Base-by-base conservation (phyloP, 495 filamentous ascomycete genomes). In the Paragyromitra xinjiangensis region DNA sequence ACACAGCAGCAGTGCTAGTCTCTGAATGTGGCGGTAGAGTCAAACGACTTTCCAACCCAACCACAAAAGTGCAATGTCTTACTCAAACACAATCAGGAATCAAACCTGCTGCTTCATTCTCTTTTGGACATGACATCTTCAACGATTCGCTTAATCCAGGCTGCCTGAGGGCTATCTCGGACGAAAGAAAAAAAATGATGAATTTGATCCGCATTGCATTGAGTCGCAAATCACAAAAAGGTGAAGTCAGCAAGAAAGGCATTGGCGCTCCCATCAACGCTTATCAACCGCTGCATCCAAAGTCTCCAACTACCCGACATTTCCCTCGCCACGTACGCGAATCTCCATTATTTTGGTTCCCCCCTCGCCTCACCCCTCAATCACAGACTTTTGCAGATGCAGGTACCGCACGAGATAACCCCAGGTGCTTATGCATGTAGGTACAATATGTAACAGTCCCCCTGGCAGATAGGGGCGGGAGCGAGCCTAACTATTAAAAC, bases 361-460 rank as follows among this genome's bases (percentile, higher is more conserved):
- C 44, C 16, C 44, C n/a, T 22, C 50, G 16, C 19, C 50, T 19
- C n/a, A 19, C 16, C 16, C n/a, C 19, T 53, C 16, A 53, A 19
- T 3, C 16, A 34, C 29, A 34, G 29, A 53, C 50, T 6, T 53
- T 53, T n/a, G 14, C 19, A 22, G 37, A 61, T 61, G 56, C 56
- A 61, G 56, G 56, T 61, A 61, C 56, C 56, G 56, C 56, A 61
- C 29, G 56, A 39, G 56, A 56, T 61, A 37, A 37, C 26, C 56
- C 53, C 50, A n/a, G 56, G 56, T n/a, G 56, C 56, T 34, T 3
- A 34, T 34, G 29, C 29, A 34, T 34, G 29, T 34, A 34, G 29
- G 29, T 34, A 34, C 29, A 34, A 34, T 34, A 39, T 22, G 56
- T 61, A 61, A 29, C 29, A 61, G n/a, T 3, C 29, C 26, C 56